Conservation (phyloP, 805 yeast genomes). For the Nakazawaea sp. region DNA sequence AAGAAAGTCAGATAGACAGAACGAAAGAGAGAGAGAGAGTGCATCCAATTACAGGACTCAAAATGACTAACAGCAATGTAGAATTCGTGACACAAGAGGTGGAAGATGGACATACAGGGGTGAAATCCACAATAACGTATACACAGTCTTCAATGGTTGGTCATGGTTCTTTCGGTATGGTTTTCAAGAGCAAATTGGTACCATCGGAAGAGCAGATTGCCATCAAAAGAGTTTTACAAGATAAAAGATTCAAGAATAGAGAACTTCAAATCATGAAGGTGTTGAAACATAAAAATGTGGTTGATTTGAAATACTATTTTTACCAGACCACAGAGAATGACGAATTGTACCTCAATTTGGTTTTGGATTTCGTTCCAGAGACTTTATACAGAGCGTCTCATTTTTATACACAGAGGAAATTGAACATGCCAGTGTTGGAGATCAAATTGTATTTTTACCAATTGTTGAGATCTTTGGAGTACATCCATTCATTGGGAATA, state of each 20-base stretch:
- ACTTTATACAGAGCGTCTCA: constrained; percentile 88
- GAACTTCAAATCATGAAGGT: constrained; percentile 94
- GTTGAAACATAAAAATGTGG: constrained; percentile 80
- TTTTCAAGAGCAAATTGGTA: constrained; percentile 76
- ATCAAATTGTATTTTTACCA: constrained; percentile 80
- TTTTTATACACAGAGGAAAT: constrained; percentile 58
- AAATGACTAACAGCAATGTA: constrained; percentile 4
- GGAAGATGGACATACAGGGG: constrained; percentile 66
- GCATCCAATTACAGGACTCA: not conserved
- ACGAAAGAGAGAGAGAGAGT: not conserved
- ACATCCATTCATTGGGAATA: constrained; percentile 67
- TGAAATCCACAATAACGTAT: constrained; percentile 55
- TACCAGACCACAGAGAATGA: constrained; percentile 71
- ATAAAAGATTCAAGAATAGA: constrained; percentile 87
- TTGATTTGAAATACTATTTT: constrained; percentile 80
- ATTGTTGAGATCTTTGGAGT: constrained; percentile 68
- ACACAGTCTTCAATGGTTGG: constrained; percentile 83
- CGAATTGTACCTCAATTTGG: constrained; percentile 81
- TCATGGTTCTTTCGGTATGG: constrained; percentile 99
- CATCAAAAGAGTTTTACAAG: constrained; percentile 93
- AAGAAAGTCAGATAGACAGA: constrained; percentile 1
- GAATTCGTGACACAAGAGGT: constrained; percentile 52
- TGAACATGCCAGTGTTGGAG: constrained; percentile 83
- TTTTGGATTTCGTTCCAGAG: constrained; percentile 92
- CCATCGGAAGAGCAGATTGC: constrained; percentile 82